phyloP scores from a whole-genome alignment of 1,284 basidiomycete genomes.

The Lentinus polychrous region DNA sequence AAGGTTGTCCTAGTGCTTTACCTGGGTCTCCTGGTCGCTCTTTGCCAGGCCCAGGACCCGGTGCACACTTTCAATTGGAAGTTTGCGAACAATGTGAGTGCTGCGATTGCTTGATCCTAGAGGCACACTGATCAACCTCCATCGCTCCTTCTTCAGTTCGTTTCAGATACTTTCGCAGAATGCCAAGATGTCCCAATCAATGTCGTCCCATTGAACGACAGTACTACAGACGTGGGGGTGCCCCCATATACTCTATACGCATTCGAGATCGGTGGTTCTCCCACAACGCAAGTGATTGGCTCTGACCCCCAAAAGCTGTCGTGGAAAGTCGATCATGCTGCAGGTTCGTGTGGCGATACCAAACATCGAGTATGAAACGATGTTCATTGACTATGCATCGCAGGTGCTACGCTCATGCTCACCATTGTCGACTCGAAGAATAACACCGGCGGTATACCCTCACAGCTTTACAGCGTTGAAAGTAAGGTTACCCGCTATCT shows the following conservation, averaged over 20 bases:
- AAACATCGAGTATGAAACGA: neutral
- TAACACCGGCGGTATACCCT: slow-evolving; percentile 33
- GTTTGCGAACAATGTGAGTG: slow-evolving; percentile 16
- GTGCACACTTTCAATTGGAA: slow-evolving; percentile 21
- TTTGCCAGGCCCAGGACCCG: slow-evolving; percentile 8
- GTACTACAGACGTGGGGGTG: slow-evolving; percentile 25
- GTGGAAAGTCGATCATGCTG: slow-evolving; percentile 37
- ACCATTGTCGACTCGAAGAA: slow-evolving; percentile 39
- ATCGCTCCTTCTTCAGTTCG: slow-evolving; percentile 8
- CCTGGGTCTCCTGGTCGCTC: neutral
- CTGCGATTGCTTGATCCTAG: neutral
- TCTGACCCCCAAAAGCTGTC: slow-evolving; percentile 28
- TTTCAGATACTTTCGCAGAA: slow-evolving; percentile 11
- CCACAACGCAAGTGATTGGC: slow-evolving; percentile 35
- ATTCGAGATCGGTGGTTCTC: slow-evolving; percentile 33
- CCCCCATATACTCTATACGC: slow-evolving; percentile 48
- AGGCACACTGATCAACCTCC: neutral
- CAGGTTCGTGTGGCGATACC: slow-evolving; percentile 29
- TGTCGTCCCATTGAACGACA: slow-evolving; percentile 12
- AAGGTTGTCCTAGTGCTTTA: too few relatives aligned
- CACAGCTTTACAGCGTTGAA: slow-evolving; percentile 27
- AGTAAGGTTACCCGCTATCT: slow-evolving; percentile 20
- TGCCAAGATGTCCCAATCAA: slow-evolving; percentile 16
- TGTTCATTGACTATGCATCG: neutral
- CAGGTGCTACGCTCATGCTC: slow-evolving; percentile 36